These are phyloP conservation scores for Pseudogymnoascus pannorum DNA, from an alignment of 2,329 filamentous ascomycete species.

Conservation along the genomic window DNA sequence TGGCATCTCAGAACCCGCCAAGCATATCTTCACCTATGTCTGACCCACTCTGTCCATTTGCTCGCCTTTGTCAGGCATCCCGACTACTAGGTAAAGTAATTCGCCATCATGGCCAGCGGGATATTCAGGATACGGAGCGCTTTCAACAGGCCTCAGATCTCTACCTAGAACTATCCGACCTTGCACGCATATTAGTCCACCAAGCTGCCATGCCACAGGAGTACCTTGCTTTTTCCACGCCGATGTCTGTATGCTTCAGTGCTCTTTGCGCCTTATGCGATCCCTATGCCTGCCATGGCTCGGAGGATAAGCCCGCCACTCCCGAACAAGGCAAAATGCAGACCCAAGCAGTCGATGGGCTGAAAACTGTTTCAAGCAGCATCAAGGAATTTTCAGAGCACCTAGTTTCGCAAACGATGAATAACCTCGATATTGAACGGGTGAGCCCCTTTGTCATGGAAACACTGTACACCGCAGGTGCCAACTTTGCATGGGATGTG, in stretches of 20 bases:
- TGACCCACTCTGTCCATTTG: conserved; percentile 42
- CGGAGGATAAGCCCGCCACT: conserved; percentile 14
- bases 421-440: conserved; percentile 22
- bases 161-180: conserved; percentile 21
- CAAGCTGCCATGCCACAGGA: conserved; percentile 21
- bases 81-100: conserved; percentile 32
- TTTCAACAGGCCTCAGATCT: conserved; percentile 23
- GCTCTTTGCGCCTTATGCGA: conserved; percentile 30
- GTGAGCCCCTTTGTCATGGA: conserved; percentile 33
- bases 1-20: conserved; percentile 23
- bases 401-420: conserved; percentile 18
- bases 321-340: conserved; percentile 28
- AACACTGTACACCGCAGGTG: conserved; percentile 31
- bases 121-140: conserved; percentile 17
- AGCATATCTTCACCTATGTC: conserved; percentile 33
- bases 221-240: conserved; percentile 20
- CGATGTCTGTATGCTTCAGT: conserved; percentile 25
- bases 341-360: conserved; percentile 28
- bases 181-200: conserved; percentile 22
- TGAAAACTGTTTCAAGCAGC: conserved; percentile 26
- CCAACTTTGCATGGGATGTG: conserved; percentile 33
- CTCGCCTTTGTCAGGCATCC: conserved; percentile 39
- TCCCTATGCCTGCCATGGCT: conserved; percentile 31
- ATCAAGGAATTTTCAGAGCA: conserved; percentile 27
- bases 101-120: conserved; percentile 24